A percentile compares a stretch with the other conserved stretches of the same genome.
Conservation (phyloP, 1,139 yeast genomes). For the Pneumocystis sp. region DNA sequence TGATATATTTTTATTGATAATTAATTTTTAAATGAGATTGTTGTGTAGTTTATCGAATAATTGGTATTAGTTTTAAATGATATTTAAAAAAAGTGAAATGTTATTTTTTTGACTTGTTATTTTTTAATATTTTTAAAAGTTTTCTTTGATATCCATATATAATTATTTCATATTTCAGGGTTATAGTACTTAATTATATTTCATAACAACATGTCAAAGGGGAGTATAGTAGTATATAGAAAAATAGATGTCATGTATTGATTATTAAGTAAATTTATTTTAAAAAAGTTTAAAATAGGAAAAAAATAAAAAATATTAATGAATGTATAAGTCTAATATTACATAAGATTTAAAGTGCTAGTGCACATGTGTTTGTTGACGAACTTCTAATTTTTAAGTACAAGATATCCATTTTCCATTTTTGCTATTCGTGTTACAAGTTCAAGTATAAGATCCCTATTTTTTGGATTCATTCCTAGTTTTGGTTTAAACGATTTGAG, state of each 20-base stretch:
- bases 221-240: constrained; percentile 64
- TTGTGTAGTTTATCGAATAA: not conserved
- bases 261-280: constrained; percentile 70
- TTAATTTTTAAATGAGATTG: not conserved
- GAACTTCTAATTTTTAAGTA: not conserved
- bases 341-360: not conserved
- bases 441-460: not conserved
- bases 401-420: constrained; percentile 1
- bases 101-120: constrained; percentile 2
- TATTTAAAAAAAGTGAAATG: no score
- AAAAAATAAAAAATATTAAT: not conserved
- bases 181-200: constrained; percentile 32
- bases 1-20: no score
- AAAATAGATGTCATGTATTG: constrained; percentile 63
- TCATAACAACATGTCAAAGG: constrained; percentile 52
- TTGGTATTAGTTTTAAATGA: not conserved
- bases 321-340: not conserved
- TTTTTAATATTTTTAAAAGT: not conserved
- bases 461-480: not conserved
- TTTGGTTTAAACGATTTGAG: not conserved
- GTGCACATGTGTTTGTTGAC: not conserved
- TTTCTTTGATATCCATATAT: not conserved
- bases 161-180: constrained; percentile 47
- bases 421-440: constrained; percentile 1
- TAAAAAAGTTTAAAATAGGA: not conserved